Base-by-base conservation (phyloP, 2,329 filamentous ascomycete species). In the Cucurbitaria berberidis region DNA sequence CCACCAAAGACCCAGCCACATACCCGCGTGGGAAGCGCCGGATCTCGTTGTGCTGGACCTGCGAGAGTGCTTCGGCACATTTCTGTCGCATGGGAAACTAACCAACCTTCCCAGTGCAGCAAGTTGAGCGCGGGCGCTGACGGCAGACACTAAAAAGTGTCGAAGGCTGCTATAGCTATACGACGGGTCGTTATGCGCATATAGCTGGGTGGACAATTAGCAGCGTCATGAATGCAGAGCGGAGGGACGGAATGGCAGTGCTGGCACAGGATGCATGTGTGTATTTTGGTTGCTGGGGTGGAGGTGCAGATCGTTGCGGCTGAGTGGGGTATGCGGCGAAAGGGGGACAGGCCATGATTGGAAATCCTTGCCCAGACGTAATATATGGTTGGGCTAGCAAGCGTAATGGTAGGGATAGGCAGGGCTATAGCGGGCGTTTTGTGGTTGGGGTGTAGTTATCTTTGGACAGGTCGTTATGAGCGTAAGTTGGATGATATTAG, bases 11-110 rank as follows among this genome's bases (percentile, higher is more conserved):
- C 59, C 61, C 19, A 73, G 66, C 15, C 55, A 64, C 46, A 69
- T 71, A 51, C 69, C 76, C 2, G 72, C 73, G 18, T 79, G 76
- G 74, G 77, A 79, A 51, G 67, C 68, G 19, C 74, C 77, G 2
- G 70, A 72, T 24, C 63, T 75, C 30, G 59, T 80, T 30, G 74
- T 78, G 15, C 50, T 70, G 26, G 77, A 80, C 63, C 53, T 80
- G 51, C 68, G 76, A 51, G 76, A 78, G 48, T 74, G 74, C 55
- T 76, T 73, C 44, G 64, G 57, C 36, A 64, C 49, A 43, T 61
- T 67, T 39, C 45, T 59, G 41, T 34, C 56, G 38, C 47, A 57
- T 16, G 56, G 56, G 8, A 48, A 44, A 46, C 30, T 59, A n/a
- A 45, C 32, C 45, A 67, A 68, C 59, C 60, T 64, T 63, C 63